Evolutionary conservation across 306 rosid genomes (phyloP).

Genomic region (Castanea mollissima): DNA sequence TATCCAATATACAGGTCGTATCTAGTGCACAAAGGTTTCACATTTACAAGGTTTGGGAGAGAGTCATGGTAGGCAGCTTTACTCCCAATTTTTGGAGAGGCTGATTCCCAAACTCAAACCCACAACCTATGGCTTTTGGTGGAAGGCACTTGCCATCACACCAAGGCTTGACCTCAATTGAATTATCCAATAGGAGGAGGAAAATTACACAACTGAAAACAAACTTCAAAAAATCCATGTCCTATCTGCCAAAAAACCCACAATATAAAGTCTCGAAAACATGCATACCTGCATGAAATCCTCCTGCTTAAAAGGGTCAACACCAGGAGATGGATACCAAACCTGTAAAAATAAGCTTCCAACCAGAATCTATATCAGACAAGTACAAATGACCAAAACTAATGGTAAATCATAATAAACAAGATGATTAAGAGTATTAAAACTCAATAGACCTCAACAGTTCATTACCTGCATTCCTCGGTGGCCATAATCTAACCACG

Average conservation of each 20-base stretch:
- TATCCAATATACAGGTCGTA: background rate
- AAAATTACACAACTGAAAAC: background rate
- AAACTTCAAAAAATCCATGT: background rate
- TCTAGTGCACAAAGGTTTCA: too few species aligned
- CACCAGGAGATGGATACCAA: constrained; percentile 97
- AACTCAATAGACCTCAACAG: constrained; percentile 23
- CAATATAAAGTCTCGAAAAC: constrained; percentile 18
- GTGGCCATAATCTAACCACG: constrained; percentile 98
- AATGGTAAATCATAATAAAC: constrained; percentile 10
- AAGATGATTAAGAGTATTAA: constrained; percentile 1
- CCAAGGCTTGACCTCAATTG: background rate
- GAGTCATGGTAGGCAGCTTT: too few species aligned
- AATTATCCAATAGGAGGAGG: background rate
- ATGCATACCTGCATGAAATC: constrained; percentile 89
- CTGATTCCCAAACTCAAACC: too few species aligned
- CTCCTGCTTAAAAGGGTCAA: constrained; percentile 90
- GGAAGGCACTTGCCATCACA: too few species aligned
- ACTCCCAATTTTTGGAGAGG: too few species aligned
- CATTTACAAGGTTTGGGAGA: too few species aligned
- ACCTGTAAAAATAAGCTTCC: constrained; percentile 82
- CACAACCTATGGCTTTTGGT: too few species aligned
- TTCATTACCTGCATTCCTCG: constrained; percentile 96
- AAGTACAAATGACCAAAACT: constrained; percentile 27
- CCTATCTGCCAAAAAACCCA: constrained; percentile 8
- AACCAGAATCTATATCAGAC: constrained; percentile 54